phyloP scores from a whole-genome alignment of 2,329 filamentous ascomycete species.

The Stagonosporopsis rhizophila region DNA sequence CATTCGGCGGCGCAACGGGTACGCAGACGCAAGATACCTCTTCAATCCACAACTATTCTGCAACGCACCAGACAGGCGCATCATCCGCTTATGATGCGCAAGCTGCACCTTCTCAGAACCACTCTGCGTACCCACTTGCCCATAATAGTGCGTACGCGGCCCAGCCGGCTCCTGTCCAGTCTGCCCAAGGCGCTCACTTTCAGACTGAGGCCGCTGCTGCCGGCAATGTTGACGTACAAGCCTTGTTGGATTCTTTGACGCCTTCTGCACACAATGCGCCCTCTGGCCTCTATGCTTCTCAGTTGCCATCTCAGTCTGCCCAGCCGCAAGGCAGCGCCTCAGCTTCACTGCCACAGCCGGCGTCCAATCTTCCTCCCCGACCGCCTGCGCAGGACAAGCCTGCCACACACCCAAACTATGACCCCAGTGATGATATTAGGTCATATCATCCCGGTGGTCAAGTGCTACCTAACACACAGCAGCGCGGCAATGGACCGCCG shows the following conservation, averaged over 20 bases:
- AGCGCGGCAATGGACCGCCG: slow-evolving; percentile 30
- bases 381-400: slow-evolving; percentile 59
- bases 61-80: slow-evolving; percentile 41
- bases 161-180: slow-evolving; percentile 39
- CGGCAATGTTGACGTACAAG: slow-evolving; percentile 55
- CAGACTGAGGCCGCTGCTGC: slow-evolving; percentile 34
- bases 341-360: slow-evolving; percentile 48
- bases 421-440: slow-evolving; percentile 57
- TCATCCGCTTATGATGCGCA: slow-evolving; percentile 47
- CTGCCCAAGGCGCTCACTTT: slow-evolving; percentile 38
- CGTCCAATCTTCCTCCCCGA: slow-evolving; percentile 54
- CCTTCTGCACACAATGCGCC: slow-evolving; percentile 41
- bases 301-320: slow-evolving; percentile 40
- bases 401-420: slow-evolving; percentile 57
- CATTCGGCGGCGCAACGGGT: slow-evolving; percentile 36
- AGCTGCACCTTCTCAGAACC: slow-evolving; percentile 33
- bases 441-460: slow-evolving; percentile 59
- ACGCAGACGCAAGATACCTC: slow-evolving; percentile 47
- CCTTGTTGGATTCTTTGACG: slow-evolving; percentile 55
- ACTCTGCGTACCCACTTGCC: slow-evolving; percentile 41
- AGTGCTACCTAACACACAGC: slow-evolving; percentile 45
- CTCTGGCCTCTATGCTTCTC: slow-evolving; percentile 44
- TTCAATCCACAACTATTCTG: slow-evolving; percentile 48
- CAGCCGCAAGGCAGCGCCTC: slow-evolving; percentile 44
- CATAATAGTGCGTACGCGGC: slow-evolving; percentile 46